Evolutionary conservation across 176 grass and related monocot genomes (phyloP).

Genomic region (Eragrostis curvula): DNA sequence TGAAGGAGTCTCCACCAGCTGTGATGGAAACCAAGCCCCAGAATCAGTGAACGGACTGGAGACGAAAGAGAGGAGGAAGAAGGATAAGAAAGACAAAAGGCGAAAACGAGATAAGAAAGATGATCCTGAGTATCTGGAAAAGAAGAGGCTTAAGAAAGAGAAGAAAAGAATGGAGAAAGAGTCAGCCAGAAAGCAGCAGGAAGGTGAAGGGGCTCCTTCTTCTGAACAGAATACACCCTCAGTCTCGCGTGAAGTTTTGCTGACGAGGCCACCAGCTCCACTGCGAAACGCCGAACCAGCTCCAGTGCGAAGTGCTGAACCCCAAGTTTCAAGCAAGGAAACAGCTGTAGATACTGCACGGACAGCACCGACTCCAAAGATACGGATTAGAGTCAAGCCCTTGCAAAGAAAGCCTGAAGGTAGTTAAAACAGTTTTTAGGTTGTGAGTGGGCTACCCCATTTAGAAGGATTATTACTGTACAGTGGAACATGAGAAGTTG

Average conservation of each 20-base stretch:
- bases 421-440: slow-evolving; percentile 1
- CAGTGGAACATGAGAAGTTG: slow-evolving; percentile 28
- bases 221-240: slow-evolving; percentile 45
- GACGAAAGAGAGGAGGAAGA: slow-evolving; percentile 66
- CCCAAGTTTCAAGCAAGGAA: slow-evolving; percentile 59
- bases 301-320: slow-evolving; percentile 44
- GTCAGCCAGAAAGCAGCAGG: slow-evolving; percentile 61
- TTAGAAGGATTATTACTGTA: slow-evolving; percentile 44
- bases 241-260: slow-evolving; percentile 32
- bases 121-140: slow-evolving; percentile 82
- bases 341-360: slow-evolving; percentile 48
- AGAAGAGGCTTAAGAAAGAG: slow-evolving; percentile 85
- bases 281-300: slow-evolving; percentile 23
- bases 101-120: slow-evolving; percentile 76
- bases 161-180: slow-evolving; percentile 92
- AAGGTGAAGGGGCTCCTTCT: slow-evolving; percentile 42
- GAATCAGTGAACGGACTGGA: slow-evolving; percentile 36
- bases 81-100: slow-evolving; percentile 86
- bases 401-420: slow-evolving; percentile 37
- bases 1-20: slow-evolving; percentile 48
- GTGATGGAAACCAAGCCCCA: slow-evolving; percentile 50
- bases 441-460: slow-evolving; percentile 12
- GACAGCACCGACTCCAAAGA: slow-evolving; percentile 54
- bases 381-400: slow-evolving; percentile 82
- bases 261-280: slow-evolving; percentile 32